Percentiles rank a stretch among this genome's conserved stretches.
These are phyloP conservation scores for Fusarium abutilonis DNA, from an alignment of 2,329 filamentous ascomycete genomes.

Conservation along the genomic window DNA sequence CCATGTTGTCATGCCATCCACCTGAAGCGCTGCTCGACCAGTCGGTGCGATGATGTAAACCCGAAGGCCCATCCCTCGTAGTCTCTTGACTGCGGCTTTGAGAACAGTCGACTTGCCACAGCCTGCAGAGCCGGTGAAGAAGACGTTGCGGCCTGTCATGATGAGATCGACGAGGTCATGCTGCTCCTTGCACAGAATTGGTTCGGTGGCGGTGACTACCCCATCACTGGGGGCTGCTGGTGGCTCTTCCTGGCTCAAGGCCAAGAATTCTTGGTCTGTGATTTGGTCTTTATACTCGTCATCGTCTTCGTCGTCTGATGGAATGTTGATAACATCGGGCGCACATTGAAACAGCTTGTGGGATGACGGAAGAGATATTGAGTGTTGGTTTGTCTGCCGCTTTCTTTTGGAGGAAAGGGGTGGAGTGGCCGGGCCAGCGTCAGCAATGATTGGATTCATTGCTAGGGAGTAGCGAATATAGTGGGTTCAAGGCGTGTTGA, in stretches of 20 bases:
- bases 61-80: conserved; percentile 5
- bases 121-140: conserved; percentile 72
- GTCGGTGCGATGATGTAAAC: conserved; percentile 69
- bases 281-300: neutral
- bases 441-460: neutral
- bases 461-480: no score
- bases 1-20: conserved; percentile 66
- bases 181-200: conserved; percentile 39
- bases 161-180: conserved; percentile 55
- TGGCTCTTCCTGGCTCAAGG: neutral
- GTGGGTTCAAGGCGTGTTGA: no score
- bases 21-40: conserved; percentile 65
- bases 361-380: neutral
- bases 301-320: neutral
- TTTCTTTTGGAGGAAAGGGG: neutral
- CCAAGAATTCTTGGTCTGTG: neutral
- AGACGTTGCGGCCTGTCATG: conserved; percentile 64
- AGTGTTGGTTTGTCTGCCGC: neutral
- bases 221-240: neutral
- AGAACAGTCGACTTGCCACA: conserved; percentile 46
- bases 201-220: neutral
- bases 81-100: conserved; percentile 32
- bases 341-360: neutral
- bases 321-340: neutral
- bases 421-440: neutral